These are phyloP conservation scores for Cucumis hystrix DNA, from an alignment of 306 rosid species.

Conservation along the genomic window DNA sequence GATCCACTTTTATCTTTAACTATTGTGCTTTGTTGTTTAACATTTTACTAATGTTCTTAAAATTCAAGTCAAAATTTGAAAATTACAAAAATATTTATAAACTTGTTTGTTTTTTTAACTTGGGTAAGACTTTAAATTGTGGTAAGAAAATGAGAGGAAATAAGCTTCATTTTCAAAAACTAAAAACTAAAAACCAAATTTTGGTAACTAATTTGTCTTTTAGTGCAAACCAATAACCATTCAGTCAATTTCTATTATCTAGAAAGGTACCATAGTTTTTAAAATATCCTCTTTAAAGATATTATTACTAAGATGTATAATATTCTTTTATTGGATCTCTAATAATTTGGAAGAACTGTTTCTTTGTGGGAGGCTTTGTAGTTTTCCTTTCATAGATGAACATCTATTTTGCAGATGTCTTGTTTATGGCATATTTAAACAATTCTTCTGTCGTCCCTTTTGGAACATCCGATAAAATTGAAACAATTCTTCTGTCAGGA, in stretches of 20 bases:
- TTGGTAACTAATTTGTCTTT: not conserved
- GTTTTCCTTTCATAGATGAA: not conserved
- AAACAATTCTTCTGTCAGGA: constrained; percentile 11
- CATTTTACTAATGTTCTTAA: too few relatives aligned
- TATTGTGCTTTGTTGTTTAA: too few relatives aligned
- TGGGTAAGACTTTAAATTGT: too few relatives aligned
- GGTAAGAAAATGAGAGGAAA: too few relatives aligned
- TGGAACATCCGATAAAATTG: too few relatives aligned
- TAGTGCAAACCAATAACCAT: not conserved
- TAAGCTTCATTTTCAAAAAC: too few relatives aligned
- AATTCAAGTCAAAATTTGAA: too few relatives aligned
- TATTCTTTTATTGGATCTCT: not conserved
- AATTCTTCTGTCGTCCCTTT: not conserved
- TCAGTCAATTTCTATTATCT: not conserved
- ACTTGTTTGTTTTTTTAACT: too few relatives aligned
- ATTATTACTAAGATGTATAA: not conserved
- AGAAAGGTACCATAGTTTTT: not conserved
- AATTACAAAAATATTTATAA: too few relatives aligned
- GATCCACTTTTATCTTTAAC: too few relatives aligned
- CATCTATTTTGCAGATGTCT: not conserved
- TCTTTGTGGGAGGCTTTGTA: not conserved
- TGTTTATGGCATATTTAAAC: not conserved
- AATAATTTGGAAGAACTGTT: not conserved
- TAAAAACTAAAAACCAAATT: too few relatives aligned
- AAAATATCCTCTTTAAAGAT: not conserved